These are phyloP conservation scores for Phialophora chinensis DNA, from an alignment of 2,329 filamentous ascomycete genomes.

Conservation along the genomic window DNA sequence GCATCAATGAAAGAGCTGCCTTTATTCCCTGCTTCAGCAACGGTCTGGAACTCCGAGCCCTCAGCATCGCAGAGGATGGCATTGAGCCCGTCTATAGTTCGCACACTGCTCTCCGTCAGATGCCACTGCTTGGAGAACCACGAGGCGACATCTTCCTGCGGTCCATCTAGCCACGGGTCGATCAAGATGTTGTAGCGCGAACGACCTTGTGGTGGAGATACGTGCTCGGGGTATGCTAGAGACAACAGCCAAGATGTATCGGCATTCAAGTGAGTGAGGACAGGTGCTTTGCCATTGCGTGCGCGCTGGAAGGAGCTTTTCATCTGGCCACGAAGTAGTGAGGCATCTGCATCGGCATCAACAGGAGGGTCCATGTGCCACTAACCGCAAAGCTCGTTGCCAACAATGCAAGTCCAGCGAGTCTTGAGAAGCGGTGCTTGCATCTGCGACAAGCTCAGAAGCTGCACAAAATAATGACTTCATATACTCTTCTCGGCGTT, in stretches of 20 bases:
- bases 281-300: slow-evolving; percentile 46
- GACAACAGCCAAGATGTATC: slow-evolving; percentile 73
- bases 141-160: slow-evolving; percentile 66
- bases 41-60: slow-evolving; percentile 43
- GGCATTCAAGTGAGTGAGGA: slow-evolving; percentile 70
- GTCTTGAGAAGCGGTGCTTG: too few relatives aligned
- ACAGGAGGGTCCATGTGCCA: background rate
- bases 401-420: background rate
- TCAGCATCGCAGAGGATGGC: slow-evolving; percentile 59
- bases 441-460: background rate
- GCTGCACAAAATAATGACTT: background rate
- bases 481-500: background rate
- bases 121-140: slow-evolving; percentile 73
- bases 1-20: slow-evolving; percentile 57
- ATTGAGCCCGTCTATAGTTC: slow-evolving; percentile 63
- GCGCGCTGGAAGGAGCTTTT: slow-evolving; percentile 17
- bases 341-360: background rate
- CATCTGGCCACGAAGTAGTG: background rate
- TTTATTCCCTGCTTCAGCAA: too few relatives aligned
- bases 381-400: background rate
- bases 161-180: slow-evolving; percentile 69
- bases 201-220: slow-evolving; percentile 51
- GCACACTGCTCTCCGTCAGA: slow-evolving; percentile 59
- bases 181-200: slow-evolving; percentile 69
- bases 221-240: slow-evolving; percentile 60